Evolutionary conservation across 768 basidiomycete species (phyloP).

Genomic region (Leccinum subgranulosum): DNA sequence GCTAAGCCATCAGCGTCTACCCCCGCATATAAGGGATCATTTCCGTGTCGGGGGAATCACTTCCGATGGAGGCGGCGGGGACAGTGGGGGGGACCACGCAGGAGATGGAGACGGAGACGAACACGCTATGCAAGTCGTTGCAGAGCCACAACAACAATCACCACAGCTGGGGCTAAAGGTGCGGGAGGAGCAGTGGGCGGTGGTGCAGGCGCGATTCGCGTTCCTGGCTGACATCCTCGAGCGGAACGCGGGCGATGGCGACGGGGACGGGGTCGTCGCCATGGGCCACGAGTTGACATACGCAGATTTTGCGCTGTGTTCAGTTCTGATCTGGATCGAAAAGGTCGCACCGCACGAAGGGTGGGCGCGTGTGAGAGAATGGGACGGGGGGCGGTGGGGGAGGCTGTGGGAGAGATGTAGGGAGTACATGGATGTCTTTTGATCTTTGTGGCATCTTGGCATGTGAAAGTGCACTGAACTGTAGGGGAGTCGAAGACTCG

Average conservation of each 20-base stretch:
- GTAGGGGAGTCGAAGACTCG: not conserved
- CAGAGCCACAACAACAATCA: conserved; percentile 1
- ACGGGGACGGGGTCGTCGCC: conserved; percentile 59
- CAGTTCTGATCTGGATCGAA: conserved; percentile 73
- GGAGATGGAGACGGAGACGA: not conserved
- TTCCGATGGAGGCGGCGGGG: not conserved
- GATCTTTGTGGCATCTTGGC: conserved; percentile 10
- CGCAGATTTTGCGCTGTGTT: conserved; percentile 71
- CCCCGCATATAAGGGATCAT: conserved; percentile 51
- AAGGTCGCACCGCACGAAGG: conserved; percentile 70
- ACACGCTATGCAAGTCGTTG: not conserved
- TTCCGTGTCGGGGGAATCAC: conserved; percentile 29
- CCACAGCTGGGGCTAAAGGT: conserved; percentile 27
- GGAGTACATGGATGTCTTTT: conserved; percentile 67
- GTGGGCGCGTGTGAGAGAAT: conserved; percentile 64
- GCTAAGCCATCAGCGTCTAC: conserved; percentile 58
- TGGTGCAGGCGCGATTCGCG: conserved; percentile 64
- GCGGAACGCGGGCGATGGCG: conserved; percentile 60
- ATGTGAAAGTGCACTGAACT: not conserved
- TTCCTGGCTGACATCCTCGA: conserved; percentile 63
- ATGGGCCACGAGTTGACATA: conserved; percentile 68
- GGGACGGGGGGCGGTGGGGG: conserved; percentile 70
- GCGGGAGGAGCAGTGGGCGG: conserved; percentile 62
- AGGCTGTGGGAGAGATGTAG: conserved; percentile 59
- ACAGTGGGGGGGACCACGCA: not conserved